These are phyloP conservation scores for Fusarium sp. DNA, from an alignment of 2,329 filamentous ascomycete genomes.

Conservation along the genomic window DNA sequence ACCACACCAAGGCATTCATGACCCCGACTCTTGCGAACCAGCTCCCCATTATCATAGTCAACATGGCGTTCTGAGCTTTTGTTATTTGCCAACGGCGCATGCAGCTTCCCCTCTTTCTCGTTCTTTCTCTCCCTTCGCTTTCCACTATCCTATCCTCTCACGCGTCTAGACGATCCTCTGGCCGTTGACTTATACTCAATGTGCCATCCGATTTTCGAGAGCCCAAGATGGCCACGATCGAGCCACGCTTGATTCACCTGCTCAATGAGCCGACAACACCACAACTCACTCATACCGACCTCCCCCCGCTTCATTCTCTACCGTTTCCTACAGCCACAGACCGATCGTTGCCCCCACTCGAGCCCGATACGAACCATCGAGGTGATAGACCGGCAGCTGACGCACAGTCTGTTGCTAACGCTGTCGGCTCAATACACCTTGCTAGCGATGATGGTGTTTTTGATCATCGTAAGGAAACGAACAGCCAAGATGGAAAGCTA, in stretches of 20 bases:
- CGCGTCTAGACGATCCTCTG: constrained; percentile 14
- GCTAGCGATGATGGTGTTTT: constrained; percentile 41
- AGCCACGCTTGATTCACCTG: constrained; percentile 76
- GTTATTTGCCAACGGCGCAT: constrained; percentile 40
- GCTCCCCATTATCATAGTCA: constrained; percentile 31
- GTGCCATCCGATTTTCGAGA: constrained; percentile 46
- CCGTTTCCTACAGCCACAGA: constrained; percentile 61
- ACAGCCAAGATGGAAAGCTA: constrained; percentile 46
- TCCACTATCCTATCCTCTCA: constrained; percentile 13
- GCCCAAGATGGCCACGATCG: constrained; percentile 75
- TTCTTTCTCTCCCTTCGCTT: constrained; percentile 18
- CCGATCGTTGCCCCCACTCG: constrained; percentile 67
- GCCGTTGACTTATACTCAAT: constrained; percentile 49
- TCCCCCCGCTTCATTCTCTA: constrained; percentile 68
- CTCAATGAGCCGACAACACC: constrained; percentile 71
- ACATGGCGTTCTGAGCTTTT: constrained; percentile 45
- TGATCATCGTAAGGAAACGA: constrained; percentile 45
- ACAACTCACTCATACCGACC: constrained; percentile 65
- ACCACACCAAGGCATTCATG: constrained; percentile 45
- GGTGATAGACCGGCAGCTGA: constrained; percentile 54
- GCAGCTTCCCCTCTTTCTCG: constrained; percentile 21
- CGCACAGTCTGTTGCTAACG: constrained; percentile 29
- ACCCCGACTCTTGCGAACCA: constrained; percentile 46
- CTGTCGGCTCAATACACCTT: constrained; percentile 37
- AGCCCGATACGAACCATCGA: constrained; percentile 63